phyloP scores from a whole-genome alignment of 2,329 filamentous ascomycete genomes.

The Cordyceps tenuipes region DNA sequence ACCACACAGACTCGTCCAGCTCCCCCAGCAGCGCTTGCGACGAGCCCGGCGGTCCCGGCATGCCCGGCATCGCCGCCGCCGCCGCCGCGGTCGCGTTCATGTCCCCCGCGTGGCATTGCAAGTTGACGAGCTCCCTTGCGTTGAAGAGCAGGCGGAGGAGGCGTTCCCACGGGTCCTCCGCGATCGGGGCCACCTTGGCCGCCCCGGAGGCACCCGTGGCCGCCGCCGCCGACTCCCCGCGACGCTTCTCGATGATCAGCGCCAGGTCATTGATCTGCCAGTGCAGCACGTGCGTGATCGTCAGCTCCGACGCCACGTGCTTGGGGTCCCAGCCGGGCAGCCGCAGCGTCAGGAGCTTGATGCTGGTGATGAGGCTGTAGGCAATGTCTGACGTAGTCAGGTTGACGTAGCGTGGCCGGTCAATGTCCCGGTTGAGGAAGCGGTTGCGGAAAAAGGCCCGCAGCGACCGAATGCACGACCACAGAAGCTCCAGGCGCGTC shows the following conservation, averaged over 20 bases:
- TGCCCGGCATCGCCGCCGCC: conserved; percentile 11
- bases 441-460: conserved; percentile 32
- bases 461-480: conserved; percentile 33
- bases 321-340: conserved; percentile 38
- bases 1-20: conserved; percentile 12
- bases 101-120: conserved; percentile 23
- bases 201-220: conserved; percentile 3
- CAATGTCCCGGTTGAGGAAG: conserved; percentile 23
- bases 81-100: conserved; percentile 12
- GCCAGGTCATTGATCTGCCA: conserved; percentile 23
- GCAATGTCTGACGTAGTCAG: conserved; percentile 39
- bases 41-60: conserved; percentile 14
- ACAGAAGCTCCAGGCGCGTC: conserved; percentile 38
- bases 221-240: conserved; percentile 17
- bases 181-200: conserved; percentile 10
- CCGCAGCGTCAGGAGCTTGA: conserved; percentile 38
- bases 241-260: conserved; percentile 23
- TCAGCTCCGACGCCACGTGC: conserved; percentile 16
- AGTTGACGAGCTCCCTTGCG: conserved; percentile 23
- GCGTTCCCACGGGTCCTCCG: conserved; percentile 26
- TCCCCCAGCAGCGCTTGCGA: conserved; percentile 10
- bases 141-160: conserved; percentile 24
- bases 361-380: conserved; percentile 36
- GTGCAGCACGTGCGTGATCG: conserved; percentile 17
- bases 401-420: conserved; percentile 33